Base-by-base conservation (phyloP, 768 basidiomycete species). In the Calocybe cyanea region DNA sequence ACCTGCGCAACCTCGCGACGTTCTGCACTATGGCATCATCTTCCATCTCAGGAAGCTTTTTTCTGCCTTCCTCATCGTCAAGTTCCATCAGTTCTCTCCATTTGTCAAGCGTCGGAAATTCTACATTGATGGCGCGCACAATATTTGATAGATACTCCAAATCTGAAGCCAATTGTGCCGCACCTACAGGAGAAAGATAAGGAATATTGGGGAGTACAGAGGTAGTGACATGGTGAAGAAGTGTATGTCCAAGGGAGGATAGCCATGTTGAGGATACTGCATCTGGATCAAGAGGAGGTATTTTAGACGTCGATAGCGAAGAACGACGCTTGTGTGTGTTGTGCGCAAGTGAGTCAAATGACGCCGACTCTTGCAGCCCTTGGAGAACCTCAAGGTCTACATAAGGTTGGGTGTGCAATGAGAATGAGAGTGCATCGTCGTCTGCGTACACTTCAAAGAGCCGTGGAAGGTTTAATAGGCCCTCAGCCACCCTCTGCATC, bases 371-470 rank as follows among this genome's bases (percentile, higher is more conserved):
- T 2, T 69, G 57, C 5, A 76, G 58, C 30, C 67, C 70, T 43
- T 72, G 75, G 15, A 80, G 59, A 38, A 77, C 62, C 33, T 84
- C 80, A 5, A 68, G 53, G 47, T 87, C 81, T 40, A 88, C 61
- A 55, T 80, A 79, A 0, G 87, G 91, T 8, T 97, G 68, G 4
- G 87, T 91, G 38, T 85, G 81, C 32, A 97, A 70, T 28, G 90
- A 92, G 64, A 93, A 96, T 2, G 83, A 80, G 7, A 97, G 75
- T 8, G 91, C 89, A 49, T 93, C 92, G 61, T 97, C 93, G 46
- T 86, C 85, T 6, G 87, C 90, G 58, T 96, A 95, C 14, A 94
- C 87, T 63, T 98, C 94, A 58, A 98, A 96, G 13, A 98, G 69
- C 45, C 93, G 70, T 2, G 95, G 92, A 2, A 99, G 78, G 66